phyloP scores from a whole-genome alignment of 2,329 filamentous ascomycete species.

The Penicillium decumbens region DNA sequence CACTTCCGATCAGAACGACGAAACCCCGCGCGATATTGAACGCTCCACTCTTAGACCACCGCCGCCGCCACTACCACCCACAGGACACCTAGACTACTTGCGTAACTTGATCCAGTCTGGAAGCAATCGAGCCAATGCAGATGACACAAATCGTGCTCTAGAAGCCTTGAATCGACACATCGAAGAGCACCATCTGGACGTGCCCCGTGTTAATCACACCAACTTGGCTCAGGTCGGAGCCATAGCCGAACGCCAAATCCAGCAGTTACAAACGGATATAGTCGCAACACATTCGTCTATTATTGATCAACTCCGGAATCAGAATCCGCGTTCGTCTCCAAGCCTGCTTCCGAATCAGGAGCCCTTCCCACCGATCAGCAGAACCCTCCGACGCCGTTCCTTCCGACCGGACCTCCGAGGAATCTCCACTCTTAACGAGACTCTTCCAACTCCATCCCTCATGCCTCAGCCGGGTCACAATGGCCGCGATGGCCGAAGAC shows the following conservation, averaged over 20 bases:
- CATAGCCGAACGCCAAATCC: conserved; percentile 25
- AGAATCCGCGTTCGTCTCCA: conserved; percentile 6
- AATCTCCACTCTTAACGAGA: conserved; percentile 3
- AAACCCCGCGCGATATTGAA: conserved; percentile 4
- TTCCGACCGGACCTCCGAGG: conserved; percentile 10
- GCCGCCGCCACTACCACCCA: conserved; percentile 3
- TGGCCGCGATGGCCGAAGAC: conserved; percentile 39
- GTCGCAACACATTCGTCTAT: not conserved
- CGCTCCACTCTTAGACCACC: conserved; percentile 1
- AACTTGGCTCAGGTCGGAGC: conserved; percentile 26
- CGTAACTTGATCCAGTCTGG: conserved; percentile 38
- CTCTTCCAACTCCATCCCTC: conserved; percentile 25
- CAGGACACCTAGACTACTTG: conserved; percentile 20
- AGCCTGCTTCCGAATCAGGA: conserved; percentile 8
- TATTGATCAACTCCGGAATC: not conserved
- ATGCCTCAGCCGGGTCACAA: conserved; percentile 26
- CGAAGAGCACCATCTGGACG: not conserved
- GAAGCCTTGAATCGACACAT: not conserved
- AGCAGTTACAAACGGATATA: conserved; percentile 1
- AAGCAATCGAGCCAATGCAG: conserved; percentile 28
- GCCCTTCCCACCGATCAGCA: conserved; percentile 5
- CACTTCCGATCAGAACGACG: not conserved
- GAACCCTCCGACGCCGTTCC: conserved; percentile 12
- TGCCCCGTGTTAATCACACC: conserved; percentile 14
- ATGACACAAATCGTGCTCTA: conserved; percentile 18